Conservation (phyloP, 768 basidiomycete genomes). For the Hericium rajendrae region DNA sequence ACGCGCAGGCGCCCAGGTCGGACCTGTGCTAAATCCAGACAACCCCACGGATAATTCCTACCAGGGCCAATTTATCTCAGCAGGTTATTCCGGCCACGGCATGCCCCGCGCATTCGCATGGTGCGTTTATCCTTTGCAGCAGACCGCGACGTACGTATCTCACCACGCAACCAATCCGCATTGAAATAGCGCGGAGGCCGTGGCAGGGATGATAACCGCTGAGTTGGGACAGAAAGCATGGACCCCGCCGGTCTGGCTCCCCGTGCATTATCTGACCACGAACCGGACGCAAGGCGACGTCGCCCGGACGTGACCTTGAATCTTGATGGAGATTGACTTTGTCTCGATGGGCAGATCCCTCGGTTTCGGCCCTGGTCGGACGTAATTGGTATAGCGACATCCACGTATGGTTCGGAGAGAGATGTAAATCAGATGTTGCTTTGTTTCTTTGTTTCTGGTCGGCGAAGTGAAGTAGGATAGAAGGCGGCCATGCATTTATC, state of each 20-base stretch:
- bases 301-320: no score
- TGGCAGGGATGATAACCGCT: conserved; percentile 48
- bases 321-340: no score
- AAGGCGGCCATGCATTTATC: no score
- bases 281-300: background rate
- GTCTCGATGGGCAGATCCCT: no score
- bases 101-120: conserved; percentile 72
- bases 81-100: conserved; percentile 70
- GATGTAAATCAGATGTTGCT: no score
- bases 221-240: conserved; percentile 37
- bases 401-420: no score
- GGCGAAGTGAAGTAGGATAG: no score
- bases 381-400: no score
- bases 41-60: conserved; percentile 17
- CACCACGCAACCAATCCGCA: background rate
- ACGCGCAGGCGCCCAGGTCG: conserved; percentile 35
- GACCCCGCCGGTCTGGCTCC: conserved; percentile 54
- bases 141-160: background rate
- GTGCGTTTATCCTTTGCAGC: conserved; percentile 25
- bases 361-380: no score
- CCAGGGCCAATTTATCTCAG: conserved; percentile 60
- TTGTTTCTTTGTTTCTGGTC: no score
- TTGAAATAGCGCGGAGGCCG: conserved; percentile 44
- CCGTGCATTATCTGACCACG: conserved; percentile 25
- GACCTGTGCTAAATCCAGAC: conserved; percentile 37